Conservation (phyloP, 1,284 basidiomycete genomes). For the Takashimella koratensis region DNA sequence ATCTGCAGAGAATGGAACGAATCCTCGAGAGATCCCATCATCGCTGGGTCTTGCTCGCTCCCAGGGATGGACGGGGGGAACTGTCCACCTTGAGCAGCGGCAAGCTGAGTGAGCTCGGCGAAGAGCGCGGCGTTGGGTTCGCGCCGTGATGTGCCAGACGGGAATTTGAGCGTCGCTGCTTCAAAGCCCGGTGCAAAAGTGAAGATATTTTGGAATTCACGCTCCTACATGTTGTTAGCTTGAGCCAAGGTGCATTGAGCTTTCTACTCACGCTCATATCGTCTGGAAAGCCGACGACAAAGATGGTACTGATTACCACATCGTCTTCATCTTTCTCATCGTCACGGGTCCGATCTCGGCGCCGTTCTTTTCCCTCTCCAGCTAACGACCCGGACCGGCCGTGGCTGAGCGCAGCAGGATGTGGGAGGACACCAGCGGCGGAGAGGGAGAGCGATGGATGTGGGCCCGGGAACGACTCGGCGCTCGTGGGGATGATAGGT, state of each 20-base stretch:
- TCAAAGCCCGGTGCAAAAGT: constrained; percentile 94
- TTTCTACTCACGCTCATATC: constrained; percentile 81
- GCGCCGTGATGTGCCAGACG: constrained; percentile 48
- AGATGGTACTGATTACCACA: constrained; percentile 96
- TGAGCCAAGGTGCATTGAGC: not conserved
- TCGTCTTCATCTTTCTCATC: constrained; percentile 48
- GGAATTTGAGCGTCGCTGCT: constrained; percentile 95
- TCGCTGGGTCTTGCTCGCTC: not conserved
- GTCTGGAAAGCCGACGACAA: constrained; percentile 97
- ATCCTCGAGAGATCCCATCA: constrained; percentile 31
- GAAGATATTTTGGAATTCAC: constrained; percentile 99
- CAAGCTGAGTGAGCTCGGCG: constrained; percentile 39
- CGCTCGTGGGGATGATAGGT: not conserved
- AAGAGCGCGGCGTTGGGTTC: constrained; percentile 27
- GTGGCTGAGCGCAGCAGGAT: not conserved
- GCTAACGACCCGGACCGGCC: constrained; percentile 14
- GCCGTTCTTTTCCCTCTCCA: constrained; percentile 16
- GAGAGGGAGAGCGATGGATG: not conserved
- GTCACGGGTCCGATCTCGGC: constrained; percentile 18
- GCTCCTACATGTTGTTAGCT: constrained; percentile 60
- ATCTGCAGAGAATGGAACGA: constrained; percentile 38
- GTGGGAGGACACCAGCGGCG: not conserved
- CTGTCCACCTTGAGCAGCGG: constrained; percentile 26
- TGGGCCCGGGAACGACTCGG: not conserved
- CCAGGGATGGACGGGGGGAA: not conserved